Evolutionary conservation across 2,329 filamentous ascomycete genomes (phyloP).

Genomic region (Colletotrichum chrysophilum): DNA sequence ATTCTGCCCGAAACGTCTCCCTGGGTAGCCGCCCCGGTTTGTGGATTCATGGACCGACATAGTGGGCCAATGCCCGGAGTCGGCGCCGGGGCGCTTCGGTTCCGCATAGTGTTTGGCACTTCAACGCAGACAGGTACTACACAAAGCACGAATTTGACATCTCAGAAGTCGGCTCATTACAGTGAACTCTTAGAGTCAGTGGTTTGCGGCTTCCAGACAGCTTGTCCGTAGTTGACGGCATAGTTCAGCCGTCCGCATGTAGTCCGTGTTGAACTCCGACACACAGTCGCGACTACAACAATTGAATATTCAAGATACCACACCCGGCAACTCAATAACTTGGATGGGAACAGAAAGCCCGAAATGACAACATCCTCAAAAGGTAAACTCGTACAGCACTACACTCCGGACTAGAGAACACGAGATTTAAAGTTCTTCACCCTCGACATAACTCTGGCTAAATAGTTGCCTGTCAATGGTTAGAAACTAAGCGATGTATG

Average conservation of each 20-base stretch:
- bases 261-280: background rate
- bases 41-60: background rate
- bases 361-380: background rate
- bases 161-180: background rate
- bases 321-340: fast-evolving
- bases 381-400: background rate
- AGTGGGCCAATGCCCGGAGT: background rate
- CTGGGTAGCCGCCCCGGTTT: background rate
- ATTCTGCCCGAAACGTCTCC: background rate
- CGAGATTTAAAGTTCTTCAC: background rate
- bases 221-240: background rate
- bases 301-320: background rate
- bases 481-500: background rate
- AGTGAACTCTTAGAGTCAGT: fast-evolving
- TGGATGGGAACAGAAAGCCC: background rate
- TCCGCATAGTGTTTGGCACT: background rate
- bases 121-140: fast-evolving
- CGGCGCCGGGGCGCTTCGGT: background rate
- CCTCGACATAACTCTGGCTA: background rate
- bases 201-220: background rate
- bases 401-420: background rate
- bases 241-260: background rate
- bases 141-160: background rate
- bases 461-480: background rate
- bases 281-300: background rate